These are phyloP conservation scores for Ceratocystis colombiana DNA, from an alignment of 2,329 filamentous ascomycete species.

Conservation along the genomic window DNA sequence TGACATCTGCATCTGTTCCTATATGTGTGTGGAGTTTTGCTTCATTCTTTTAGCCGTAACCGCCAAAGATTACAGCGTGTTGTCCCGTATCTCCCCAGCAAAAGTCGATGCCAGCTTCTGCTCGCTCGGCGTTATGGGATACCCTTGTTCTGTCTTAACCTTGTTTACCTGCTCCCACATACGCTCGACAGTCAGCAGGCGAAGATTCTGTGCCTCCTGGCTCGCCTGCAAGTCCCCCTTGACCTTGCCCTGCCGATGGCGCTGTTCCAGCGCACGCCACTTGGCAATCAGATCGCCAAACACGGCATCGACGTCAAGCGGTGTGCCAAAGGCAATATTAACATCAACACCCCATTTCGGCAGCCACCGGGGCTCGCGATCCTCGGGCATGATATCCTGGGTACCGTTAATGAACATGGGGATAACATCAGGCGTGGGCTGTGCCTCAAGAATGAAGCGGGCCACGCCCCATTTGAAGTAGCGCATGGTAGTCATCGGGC, in stretches of 20 bases:
- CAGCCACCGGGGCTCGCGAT: slow-evolving; percentile 70
- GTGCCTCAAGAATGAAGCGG: slow-evolving; percentile 78
- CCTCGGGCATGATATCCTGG: slow-evolving; percentile 79
- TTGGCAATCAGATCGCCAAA: slow-evolving; percentile 67
- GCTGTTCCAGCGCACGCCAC: slow-evolving; percentile 49
- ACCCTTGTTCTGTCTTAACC: slow-evolving; percentile 60
- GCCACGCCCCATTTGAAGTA: slow-evolving; percentile 99
- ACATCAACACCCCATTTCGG: slow-evolving; percentile 64
- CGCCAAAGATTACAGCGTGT: slow-evolving; percentile 15
- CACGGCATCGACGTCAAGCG: slow-evolving; percentile 58
- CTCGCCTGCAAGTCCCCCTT: slow-evolving; percentile 56
- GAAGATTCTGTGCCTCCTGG: slow-evolving; percentile 57
- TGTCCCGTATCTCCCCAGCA: slow-evolving; percentile 38
- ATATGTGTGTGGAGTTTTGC: background rate
- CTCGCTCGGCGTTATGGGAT: slow-evolving; percentile 70
- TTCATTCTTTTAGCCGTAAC: background rate
- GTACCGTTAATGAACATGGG: slow-evolving; percentile 93
- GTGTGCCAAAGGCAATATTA: slow-evolving; percentile 67
- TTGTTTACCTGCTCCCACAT: slow-evolving; percentile 73
- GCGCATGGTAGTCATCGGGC: slow-evolving; percentile 64
- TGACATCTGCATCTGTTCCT: background rate
- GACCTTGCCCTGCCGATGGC: slow-evolving; percentile 28
- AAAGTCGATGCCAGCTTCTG: slow-evolving; percentile 73
- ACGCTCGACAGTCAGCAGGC: slow-evolving; percentile 68
- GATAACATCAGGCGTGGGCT: slow-evolving; percentile 76